Conservation (phyloP, 495 filamentous ascomycete species). For the Aspergillus kassunensis region DNA sequence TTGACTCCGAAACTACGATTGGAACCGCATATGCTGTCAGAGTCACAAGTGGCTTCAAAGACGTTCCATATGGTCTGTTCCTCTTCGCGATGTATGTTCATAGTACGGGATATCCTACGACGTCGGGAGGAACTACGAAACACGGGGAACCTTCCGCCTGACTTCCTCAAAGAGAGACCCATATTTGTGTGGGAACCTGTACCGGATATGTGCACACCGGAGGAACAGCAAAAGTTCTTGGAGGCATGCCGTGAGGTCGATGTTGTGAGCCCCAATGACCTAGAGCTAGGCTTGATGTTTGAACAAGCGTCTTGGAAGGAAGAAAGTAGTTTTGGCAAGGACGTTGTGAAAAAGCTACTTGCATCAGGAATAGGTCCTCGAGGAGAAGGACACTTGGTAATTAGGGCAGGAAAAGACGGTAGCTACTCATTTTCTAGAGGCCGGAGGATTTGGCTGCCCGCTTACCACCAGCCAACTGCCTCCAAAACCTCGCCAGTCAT, state of each 20-base stretch:
- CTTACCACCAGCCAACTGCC: conserved; percentile 47
- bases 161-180: conserved; percentile 42
- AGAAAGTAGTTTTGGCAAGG: conserved; percentile 41
- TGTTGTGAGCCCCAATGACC: conserved; percentile 83
- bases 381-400: conserved; percentile 45
- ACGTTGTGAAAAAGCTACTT: conserved; percentile 56
- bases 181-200: conserved; percentile 94
- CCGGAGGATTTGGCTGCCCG: conserved; percentile 48
- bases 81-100: conserved; percentile 68
- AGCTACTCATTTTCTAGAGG: conserved; percentile 47
- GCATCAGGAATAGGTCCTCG: conserved; percentile 45
- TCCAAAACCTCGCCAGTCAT: conserved; percentile 53
- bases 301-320: conserved; percentile 52
- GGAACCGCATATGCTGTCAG: conserved; percentile 53
- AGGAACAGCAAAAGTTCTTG: conserved; percentile 68
- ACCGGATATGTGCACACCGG: conserved; percentile 77
- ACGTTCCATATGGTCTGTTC: conserved; percentile 88
- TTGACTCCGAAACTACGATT: conserved; percentile 81
- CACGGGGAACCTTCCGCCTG: conserved; percentile 22
- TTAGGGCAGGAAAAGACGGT: conserved; percentile 55
- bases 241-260: conserved; percentile 71
- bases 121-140: conserved; percentile 37
- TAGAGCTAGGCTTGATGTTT: conserved; percentile 80
- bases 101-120: conserved; percentile 59
- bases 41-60: conserved; percentile 60